These are phyloP conservation scores for Endothia cerciana DNA, from an alignment of 2,329 filamentous ascomycete species.

Conservation along the genomic window DNA sequence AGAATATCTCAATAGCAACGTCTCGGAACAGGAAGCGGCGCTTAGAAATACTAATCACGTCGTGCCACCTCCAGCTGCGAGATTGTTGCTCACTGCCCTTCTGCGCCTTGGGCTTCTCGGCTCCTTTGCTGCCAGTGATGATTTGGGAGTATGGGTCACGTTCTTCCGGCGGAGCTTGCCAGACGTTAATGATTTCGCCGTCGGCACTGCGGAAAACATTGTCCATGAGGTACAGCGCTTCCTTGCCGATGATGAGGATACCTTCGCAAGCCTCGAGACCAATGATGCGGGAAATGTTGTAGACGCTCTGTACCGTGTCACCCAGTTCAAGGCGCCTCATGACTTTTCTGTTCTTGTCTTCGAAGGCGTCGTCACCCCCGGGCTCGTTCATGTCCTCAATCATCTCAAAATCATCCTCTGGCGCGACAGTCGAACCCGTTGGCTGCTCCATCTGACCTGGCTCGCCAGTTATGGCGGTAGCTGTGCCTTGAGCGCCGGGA, in stretches of 20 bases:
- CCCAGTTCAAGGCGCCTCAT: slow-evolving; percentile 91
- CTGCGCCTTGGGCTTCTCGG: slow-evolving; percentile 58
- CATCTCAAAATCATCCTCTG: slow-evolving; percentile 94
- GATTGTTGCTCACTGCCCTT: slow-evolving; percentile 71
- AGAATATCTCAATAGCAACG: slow-evolving; percentile 96
- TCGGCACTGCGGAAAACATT: slow-evolving; percentile 94
- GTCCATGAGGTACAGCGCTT: slow-evolving; percentile 91
- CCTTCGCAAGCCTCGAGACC: slow-evolving; percentile 94
- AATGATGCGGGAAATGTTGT: slow-evolving; percentile 92
- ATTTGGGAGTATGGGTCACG: slow-evolving; percentile 94
- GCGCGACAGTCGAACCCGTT: slow-evolving; percentile 41
- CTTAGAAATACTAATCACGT: slow-evolving; percentile 95
- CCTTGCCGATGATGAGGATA: slow-evolving; percentile 89
- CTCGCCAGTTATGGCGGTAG: slow-evolving; percentile 29
- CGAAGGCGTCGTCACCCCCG: slow-evolving; percentile 75
- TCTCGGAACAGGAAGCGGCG: slow-evolving; percentile 93
- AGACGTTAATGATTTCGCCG: slow-evolving; percentile 95
- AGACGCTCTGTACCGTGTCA: slow-evolving; percentile 90
- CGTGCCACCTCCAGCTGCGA: slow-evolving; percentile 90
- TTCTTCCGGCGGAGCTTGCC: slow-evolving; percentile 90
- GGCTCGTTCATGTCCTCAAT: slow-evolving; percentile 90
- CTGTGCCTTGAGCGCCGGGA: slow-evolving; percentile 23
- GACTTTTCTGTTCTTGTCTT: slow-evolving; percentile 98
- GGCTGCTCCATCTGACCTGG: slow-evolving; percentile 35
- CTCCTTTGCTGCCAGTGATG: slow-evolving; percentile 71